A percentile compares a stretch with the other conserved stretches of the same genome.
phyloP scores from a whole-genome alignment of 371 early-diverging fungal species.

The Mucor indicus region DNA sequence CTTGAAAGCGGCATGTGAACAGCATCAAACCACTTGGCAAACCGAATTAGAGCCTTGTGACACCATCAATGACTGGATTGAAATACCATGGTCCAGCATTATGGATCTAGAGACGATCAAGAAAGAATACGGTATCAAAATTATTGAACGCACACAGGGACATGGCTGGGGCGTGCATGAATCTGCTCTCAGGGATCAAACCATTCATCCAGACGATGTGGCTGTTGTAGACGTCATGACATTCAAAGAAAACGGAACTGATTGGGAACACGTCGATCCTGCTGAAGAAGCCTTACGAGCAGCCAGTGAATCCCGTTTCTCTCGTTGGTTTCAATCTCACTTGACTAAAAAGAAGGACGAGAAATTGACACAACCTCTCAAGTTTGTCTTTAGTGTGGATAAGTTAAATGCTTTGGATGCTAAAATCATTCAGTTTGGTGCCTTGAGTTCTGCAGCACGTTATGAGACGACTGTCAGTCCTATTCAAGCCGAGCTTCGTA shows the following conservation, averaged over 20 bases:
- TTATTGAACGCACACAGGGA: constrained; percentile 36
- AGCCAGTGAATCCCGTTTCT: not conserved
- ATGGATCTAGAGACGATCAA: constrained; percentile 25
- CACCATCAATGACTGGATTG: constrained; percentile 21
- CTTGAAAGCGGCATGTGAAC: constrained; percentile 17
- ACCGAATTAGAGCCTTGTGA: constrained; percentile 26
- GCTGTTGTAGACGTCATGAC: constrained; percentile 38
- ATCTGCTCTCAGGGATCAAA: constrained; percentile 16
- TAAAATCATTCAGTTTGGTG: constrained; percentile 40
- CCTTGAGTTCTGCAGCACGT: constrained; percentile 36
- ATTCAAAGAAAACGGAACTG: constrained; percentile 34
- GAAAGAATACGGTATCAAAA: constrained; percentile 30
- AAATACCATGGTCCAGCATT: constrained; percentile 31
- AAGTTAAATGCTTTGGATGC: constrained; percentile 18
- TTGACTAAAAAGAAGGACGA: constrained; percentile 9
- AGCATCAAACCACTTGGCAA: constrained; percentile 16
- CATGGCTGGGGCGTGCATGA: constrained; percentile 41
- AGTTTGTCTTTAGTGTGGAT: constrained; percentile 18
- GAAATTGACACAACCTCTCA: constrained; percentile 23
- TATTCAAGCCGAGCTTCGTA: constrained; percentile 22
- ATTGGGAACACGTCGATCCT: constrained; percentile 25
- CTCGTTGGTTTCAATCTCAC: constrained; percentile 12
- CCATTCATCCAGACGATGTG: constrained; percentile 16
- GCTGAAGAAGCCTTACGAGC: constrained; percentile 5
- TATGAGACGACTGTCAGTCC: constrained; percentile 19